Evolutionary conservation across 805 yeast genomes (phyloP), one percentile per base, ranked within the genome.

Genomic region (Lachancea quebecensis): DNA sequence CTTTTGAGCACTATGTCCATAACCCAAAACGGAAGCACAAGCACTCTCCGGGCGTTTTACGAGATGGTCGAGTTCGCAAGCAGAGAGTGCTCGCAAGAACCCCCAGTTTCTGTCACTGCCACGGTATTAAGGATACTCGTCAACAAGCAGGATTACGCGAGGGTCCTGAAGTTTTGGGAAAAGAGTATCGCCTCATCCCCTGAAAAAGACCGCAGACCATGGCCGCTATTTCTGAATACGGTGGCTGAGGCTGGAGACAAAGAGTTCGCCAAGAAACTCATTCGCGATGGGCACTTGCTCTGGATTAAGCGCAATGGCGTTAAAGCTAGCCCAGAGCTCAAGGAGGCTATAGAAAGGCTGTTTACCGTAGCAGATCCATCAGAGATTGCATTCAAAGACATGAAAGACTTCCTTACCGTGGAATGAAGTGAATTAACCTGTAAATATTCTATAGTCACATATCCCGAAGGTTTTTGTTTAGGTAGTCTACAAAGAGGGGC

Each of bases 401-500:
- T 52, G 33, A 44, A 38, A 38, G 44, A 41, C 2, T 38, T 37
- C 33, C 32, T 44, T 9, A 17, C 29, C 11, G 28, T 32, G 14
- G 39, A 35, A 10, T 35, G 12, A 35, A 35, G 10, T 35, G 37
- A 35, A 11, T 12, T 11, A n/a, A 35, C 25, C 18, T 17, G 33
- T 30, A 30, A 12, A 30, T 30, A 30, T 17, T 32, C 17, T 41
- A 27, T 30, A 10, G 37, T 38, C 39, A 44, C 25, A 21, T 17
- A 5, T 35, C 38, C 18, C 15, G 33, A 16, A 85, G 70, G 54
- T 85, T 81, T 53, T 75, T 77, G 51, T 78, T 79, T 47, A 90
- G 63, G 60, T 85, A 91, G 36, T 89, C 95, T 4, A 81, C 83
- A 66, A 90, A 91, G 54, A 86, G 60, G 1, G 81, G 78, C 4